Conservation (phyloP, 208 protist species). For the Wallacemonas rigidus region DNA sequence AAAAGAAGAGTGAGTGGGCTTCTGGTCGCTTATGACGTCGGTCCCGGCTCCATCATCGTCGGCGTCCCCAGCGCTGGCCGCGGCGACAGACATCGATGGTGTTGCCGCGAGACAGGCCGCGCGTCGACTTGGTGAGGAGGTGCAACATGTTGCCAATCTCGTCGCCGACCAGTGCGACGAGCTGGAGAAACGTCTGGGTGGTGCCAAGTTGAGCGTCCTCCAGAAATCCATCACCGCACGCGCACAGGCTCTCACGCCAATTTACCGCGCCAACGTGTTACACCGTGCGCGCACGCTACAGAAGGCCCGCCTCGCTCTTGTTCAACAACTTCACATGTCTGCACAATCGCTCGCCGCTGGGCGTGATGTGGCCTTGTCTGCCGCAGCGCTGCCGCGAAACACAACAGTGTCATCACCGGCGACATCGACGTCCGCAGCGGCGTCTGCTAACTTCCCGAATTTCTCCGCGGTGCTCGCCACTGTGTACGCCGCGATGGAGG, state of each 20-base stretch:
- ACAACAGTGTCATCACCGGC: neutral
- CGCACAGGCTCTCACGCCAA: neutral
- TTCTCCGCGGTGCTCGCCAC: neutral
- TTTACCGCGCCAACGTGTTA: slow-evolving; percentile 15
- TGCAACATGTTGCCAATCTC: neutral
- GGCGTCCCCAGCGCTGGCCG: too few species aligned
- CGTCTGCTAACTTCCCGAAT: neutral
- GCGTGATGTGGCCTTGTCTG: neutral
- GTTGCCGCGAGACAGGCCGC: neutral
- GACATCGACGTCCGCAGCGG: neutral
- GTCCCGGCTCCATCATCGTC: too few species aligned
- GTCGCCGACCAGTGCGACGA: slow-evolving; percentile 8
- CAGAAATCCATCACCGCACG: slow-evolving; percentile 9
- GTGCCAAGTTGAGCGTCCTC: slow-evolving; percentile 2
- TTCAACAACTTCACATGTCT: slow-evolving; percentile 17
- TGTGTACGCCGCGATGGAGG: neutral
- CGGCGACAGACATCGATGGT: too few species aligned
- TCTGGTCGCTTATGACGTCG: too few species aligned
- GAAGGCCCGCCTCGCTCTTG: neutral
- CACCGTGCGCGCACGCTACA: neutral
- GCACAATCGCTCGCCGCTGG: slow-evolving; percentile 9
- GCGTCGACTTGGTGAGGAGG: neutral
- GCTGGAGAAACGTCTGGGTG: slow-evolving; percentile 9
- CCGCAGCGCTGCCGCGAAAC: too few species aligned
- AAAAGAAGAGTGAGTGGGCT: too few species aligned